Conservation (phyloP, 495 filamentous ascomycete genomes). For the Daldinia bambusicola region DNA sequence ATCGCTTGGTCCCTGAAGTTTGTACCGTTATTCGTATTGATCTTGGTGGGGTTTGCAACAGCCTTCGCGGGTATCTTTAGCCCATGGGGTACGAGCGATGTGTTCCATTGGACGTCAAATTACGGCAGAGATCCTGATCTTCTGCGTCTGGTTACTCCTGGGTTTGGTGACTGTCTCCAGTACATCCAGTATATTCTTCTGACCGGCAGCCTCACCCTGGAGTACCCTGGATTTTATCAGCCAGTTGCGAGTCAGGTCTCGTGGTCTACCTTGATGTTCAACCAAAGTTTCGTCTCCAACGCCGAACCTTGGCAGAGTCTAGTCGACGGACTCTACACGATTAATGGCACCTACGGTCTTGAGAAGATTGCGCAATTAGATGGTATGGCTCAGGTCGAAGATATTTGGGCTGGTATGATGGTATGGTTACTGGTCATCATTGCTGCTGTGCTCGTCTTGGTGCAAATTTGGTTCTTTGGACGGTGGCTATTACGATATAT, state of each 20-base stretch:
- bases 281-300: conserved; percentile 83
- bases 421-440: conserved; percentile 84
- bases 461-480: conserved; percentile 77
- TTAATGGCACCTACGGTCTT: conserved; percentile 77
- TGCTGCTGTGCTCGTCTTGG: conserved; percentile 70
- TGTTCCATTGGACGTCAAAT: conserved; percentile 94
- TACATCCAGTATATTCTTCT: conserved; percentile 95
- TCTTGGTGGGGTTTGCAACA: conserved; percentile 83
- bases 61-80: conserved; percentile 85
- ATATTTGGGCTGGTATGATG: conserved; percentile 94
- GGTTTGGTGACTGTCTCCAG: conserved; percentile 96
- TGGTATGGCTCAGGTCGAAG: conserved; percentile 77
- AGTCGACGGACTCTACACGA: conserved; percentile 86
- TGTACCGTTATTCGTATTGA: conserved; percentile 78
- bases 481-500: conserved; percentile 79
- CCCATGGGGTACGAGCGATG: conserved; percentile 90
- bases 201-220: conserved; percentile 83
- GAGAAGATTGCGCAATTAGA: conserved; percentile 81
- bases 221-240: conserved; percentile 95
- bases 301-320: conserved; percentile 69
- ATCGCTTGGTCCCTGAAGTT: conserved; percentile 77
- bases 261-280: conserved; percentile 94
- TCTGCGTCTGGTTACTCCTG: conserved; percentile 90
- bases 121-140: conserved; percentile 94
- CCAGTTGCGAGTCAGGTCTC: conserved; percentile 85